Conservation (phyloP, 495 filamentous ascomycete genomes). For the Trichocladium antarcticum region DNA sequence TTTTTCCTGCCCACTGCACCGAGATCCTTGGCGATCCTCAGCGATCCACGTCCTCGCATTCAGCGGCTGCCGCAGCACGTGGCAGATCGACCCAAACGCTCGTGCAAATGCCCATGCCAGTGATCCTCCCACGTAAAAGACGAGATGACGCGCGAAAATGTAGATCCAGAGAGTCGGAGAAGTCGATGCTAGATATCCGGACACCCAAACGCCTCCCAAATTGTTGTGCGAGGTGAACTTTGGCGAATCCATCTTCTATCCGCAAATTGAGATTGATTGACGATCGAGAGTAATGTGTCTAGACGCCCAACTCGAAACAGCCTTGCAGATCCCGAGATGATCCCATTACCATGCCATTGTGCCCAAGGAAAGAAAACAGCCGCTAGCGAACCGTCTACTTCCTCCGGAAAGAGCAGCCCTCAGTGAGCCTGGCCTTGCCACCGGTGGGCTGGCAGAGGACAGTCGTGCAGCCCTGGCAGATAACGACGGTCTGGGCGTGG, state of each 20-base stretch:
- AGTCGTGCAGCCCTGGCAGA: constrained; percentile 95
- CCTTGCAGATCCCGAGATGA: constrained; percentile 43
- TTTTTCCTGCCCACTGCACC: constrained; percentile 31
- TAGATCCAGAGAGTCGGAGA: constrained; percentile 24
- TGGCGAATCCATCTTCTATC: constrained; percentile 68
- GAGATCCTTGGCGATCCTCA: constrained; percentile 45
- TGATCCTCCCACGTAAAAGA: constrained; percentile 37
- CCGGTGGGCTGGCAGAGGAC: constrained; percentile 97
- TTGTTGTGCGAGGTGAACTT: constrained; percentile 38
- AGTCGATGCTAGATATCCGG: constrained; percentile 74
- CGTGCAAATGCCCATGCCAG: constrained; percentile 43
- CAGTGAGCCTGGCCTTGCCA: constrained; percentile 89
- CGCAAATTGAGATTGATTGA: constrained; percentile 42
- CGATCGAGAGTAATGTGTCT: constrained; percentile 32
- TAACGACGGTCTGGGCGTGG: constrained; percentile 98
- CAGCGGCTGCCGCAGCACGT: constrained; percentile 24
- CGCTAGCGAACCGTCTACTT: constrained; percentile 62
- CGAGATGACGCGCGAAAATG: constrained; percentile 21
- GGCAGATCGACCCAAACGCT: constrained; percentile 28
- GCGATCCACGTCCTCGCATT: constrained; percentile 47
- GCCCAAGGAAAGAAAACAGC: constrained; percentile 38
- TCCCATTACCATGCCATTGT: constrained; percentile 36
- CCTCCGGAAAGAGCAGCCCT: constrained; percentile 98
- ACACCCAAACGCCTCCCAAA: constrained; percentile 52
- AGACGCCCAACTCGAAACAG: constrained; percentile 39